Percentiles rank a stretch among this genome's conserved stretches.
These are phyloP conservation scores for Diatrype stigma DNA, from an alignment of 2,329 filamentous ascomycete genomes.

Conservation along the genomic window DNA sequence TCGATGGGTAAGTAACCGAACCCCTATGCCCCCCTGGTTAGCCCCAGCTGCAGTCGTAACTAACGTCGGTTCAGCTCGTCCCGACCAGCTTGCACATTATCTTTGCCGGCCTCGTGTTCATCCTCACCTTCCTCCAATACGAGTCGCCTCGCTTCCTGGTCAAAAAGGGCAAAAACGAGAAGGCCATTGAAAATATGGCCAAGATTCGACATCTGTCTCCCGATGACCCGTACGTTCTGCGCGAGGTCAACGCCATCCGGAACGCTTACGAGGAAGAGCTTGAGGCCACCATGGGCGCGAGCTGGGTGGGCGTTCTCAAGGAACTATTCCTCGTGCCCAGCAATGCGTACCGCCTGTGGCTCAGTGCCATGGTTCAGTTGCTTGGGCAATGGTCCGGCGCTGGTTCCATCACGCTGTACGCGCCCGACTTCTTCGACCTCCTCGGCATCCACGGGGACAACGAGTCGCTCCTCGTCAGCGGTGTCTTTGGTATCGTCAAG, in stretches of 20 bases:
- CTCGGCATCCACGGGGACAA: slow-evolving; percentile 65
- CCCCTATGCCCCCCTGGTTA: no score
- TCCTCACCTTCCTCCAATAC: slow-evolving; percentile 63
- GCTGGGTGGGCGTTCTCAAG: slow-evolving; percentile 61
- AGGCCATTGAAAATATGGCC: slow-evolving; percentile 53
- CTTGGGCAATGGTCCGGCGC: slow-evolving; percentile 72
- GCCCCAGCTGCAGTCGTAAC: neutral
- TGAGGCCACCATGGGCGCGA: slow-evolving; percentile 63
- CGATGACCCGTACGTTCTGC: slow-evolving; percentile 57
- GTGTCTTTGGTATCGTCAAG: slow-evolving; percentile 73
- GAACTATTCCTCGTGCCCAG: slow-evolving; percentile 64
- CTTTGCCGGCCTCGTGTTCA: slow-evolving; percentile 68
- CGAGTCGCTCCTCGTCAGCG: slow-evolving; percentile 68
- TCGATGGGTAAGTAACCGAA: slow-evolving; percentile 38
- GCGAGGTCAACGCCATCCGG: slow-evolving; percentile 62
- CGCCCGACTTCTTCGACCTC: slow-evolving; percentile 67
- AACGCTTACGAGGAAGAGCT: slow-evolving; percentile 64
- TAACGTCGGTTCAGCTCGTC: slow-evolving; percentile 48
- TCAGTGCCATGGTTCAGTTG: slow-evolving; percentile 65
- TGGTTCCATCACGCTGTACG: slow-evolving; percentile 72
- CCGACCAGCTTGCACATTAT: slow-evolving; percentile 75
- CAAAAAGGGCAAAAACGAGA: slow-evolving; percentile 57
- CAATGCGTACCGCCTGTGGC: slow-evolving; percentile 70
- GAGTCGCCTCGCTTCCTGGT: slow-evolving; percentile 70
- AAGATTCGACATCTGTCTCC: slow-evolving; percentile 54